Conservation (phyloP, 805 yeast genomes). For the Ascoidea rubescens region DNA sequence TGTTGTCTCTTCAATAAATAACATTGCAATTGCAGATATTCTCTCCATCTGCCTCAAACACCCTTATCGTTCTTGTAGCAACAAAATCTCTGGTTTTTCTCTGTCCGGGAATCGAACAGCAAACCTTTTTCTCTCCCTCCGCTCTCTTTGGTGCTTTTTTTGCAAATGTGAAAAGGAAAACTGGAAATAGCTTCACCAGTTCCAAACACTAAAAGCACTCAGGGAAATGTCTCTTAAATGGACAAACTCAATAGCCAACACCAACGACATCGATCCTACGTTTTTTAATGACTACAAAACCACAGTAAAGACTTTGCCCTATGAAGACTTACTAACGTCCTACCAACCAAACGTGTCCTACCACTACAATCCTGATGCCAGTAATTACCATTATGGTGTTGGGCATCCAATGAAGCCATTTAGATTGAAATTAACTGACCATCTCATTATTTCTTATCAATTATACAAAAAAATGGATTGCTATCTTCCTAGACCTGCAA, state of each 20-base stretch:
- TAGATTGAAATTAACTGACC: constrained; percentile 86
- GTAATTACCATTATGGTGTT: constrained; percentile 80
- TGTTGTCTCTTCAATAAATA: no score
- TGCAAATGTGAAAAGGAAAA: no score
- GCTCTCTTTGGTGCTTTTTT: no score
- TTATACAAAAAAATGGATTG: constrained; percentile 84
- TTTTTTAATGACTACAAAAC: constrained; percentile 28
- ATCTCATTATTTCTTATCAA: constrained; percentile 72
- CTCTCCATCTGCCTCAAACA: no score
- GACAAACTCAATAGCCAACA: neutral
- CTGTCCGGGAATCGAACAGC: no score
- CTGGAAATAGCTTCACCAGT: no score
- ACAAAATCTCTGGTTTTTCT: no score
- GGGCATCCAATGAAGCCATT: constrained; percentile 99
- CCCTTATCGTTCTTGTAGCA: no score
- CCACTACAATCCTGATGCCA: constrained; percentile 73
- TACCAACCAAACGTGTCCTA: constrained; percentile 60
- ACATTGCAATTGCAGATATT: no score
- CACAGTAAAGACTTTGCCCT: constrained; percentile 27
- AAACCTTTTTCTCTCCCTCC: no score
- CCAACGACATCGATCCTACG: constrained; percentile 13
- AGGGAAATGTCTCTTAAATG: neutral
- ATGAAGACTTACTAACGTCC: constrained; percentile 27
- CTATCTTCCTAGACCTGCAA: constrained; percentile 72
- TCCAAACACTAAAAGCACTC: no score